Conservation (phyloP, 2,329 filamentous ascomycete genomes). For the Neopestalotiopsis rosae region DNA sequence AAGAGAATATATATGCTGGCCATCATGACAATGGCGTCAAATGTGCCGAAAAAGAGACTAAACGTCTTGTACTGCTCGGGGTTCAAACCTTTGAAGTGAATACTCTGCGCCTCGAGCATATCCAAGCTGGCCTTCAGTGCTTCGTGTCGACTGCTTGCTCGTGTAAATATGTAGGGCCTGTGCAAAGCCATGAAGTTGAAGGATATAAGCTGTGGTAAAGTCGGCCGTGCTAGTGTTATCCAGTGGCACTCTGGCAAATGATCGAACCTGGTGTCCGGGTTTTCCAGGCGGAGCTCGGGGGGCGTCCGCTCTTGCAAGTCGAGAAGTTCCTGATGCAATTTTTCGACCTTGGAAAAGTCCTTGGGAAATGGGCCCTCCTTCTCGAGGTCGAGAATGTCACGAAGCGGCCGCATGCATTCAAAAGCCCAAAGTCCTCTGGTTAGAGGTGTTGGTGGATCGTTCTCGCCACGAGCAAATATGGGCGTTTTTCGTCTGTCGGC, state of each 20-base stretch:
- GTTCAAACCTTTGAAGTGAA: constrained; percentile 53
- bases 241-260: constrained; percentile 56
- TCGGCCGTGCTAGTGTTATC: constrained; percentile 52
- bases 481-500: constrained; percentile 52
- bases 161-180: constrained; percentile 66
- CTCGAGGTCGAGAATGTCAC: constrained; percentile 61
- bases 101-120: constrained; percentile 60
- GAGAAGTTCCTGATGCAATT: constrained; percentile 56
- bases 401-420: constrained; percentile 52
- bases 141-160: constrained; percentile 56
- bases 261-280: constrained; percentile 64
- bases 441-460: constrained; percentile 62
- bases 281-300: constrained; percentile 56
- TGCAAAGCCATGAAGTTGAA: constrained; percentile 67
- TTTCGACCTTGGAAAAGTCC: constrained; percentile 59
- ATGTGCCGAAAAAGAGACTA: constrained; percentile 66
- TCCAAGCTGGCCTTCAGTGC: constrained; percentile 61
- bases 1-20: constrained; percentile 67
- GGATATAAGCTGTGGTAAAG: constrained; percentile 52
- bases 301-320: constrained; percentile 55
- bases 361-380: constrained; percentile 60
- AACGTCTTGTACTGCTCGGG: constrained; percentile 60
- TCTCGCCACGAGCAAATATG: constrained; percentile 50
- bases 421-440: constrained; percentile 59
- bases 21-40: constrained; percentile 67